These are phyloP conservation scores for Sabuloglossum arenarium DNA, from an alignment of 495 filamentous ascomycete genomes.

Conservation along the genomic window DNA sequence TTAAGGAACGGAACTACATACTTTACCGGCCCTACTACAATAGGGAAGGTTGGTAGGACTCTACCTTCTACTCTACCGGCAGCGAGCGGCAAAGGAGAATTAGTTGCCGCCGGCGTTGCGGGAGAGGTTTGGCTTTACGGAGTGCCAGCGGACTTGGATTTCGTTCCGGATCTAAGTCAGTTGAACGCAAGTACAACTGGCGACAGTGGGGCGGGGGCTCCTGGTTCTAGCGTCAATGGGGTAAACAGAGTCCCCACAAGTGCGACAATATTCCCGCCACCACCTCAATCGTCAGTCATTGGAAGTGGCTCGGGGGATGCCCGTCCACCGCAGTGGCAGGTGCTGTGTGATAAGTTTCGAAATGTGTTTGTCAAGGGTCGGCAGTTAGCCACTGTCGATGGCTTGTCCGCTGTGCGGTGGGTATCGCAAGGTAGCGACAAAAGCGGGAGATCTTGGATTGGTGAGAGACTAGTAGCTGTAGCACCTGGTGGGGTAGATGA, in stretches of 20 bases:
- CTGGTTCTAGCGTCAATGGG: background rate
- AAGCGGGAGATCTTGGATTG: conserved; percentile 11
- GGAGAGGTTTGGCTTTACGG: conserved; percentile 66
- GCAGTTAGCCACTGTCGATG: conserved; percentile 31
- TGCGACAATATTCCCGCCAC: background rate
- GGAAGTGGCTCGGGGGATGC: background rate
- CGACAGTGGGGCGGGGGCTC: background rate
- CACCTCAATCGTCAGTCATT: background rate
- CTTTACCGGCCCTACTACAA: conserved; percentile 45
- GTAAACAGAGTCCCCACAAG: background rate
- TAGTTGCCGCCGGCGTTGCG: conserved; percentile 56
- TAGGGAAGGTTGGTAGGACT: conserved; percentile 8
- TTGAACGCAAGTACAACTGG: background rate
- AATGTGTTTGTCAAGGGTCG: conserved; percentile 41
- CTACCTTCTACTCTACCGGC: conserved; percentile 47
- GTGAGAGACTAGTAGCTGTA: conserved; percentile 47
- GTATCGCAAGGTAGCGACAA: conserved; percentile 25
- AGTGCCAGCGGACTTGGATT: conserved; percentile 51
- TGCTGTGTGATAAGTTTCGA: conserved; percentile 41
- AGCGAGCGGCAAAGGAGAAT: conserved; percentile 42
- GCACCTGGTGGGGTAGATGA: conserved; percentile 45
- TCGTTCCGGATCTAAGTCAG: conserved; percentile 6
- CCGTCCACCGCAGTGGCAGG: conserved; percentile 43
- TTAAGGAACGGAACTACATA: conserved; percentile 57
- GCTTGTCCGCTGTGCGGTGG: conserved; percentile 39